These are phyloP conservation scores for Clarireedia hainanense DNA, from an alignment of 2,329 filamentous ascomycete species.

Conservation along the genomic window DNA sequence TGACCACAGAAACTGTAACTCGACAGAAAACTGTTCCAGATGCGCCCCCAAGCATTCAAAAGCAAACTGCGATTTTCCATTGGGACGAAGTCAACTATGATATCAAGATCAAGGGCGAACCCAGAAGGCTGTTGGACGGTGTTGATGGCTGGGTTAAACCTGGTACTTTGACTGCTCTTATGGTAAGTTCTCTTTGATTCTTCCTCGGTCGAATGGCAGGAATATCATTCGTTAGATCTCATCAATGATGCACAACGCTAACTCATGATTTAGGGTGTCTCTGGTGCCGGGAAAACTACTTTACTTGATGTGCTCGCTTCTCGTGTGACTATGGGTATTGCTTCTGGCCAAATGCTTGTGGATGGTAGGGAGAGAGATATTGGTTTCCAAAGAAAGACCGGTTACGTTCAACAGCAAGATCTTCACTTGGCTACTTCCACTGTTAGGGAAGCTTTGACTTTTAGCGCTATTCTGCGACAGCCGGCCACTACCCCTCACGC, in stretches of 20 bases:
- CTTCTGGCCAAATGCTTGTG: slow-evolving; percentile 72
- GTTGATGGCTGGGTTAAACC: slow-evolving; percentile 94
- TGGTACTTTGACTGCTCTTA: slow-evolving; percentile 79
- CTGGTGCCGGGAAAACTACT: slow-evolving; percentile 85
- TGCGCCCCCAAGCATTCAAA: slow-evolving; percentile 24
- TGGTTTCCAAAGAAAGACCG: slow-evolving; percentile 86
- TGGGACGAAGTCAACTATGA: slow-evolving; percentile 43
- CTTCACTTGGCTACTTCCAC: slow-evolving; percentile 78
- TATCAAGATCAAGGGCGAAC: slow-evolving; percentile 69
- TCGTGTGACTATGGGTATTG: slow-evolving; percentile 81
- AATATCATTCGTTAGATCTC: background rate
- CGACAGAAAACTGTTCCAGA: slow-evolving; percentile 47
- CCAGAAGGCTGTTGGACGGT: slow-evolving; percentile 69
- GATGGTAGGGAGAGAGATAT: slow-evolving; percentile 60
- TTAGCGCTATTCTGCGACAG: slow-evolving; percentile 79
- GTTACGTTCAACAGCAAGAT: slow-evolving; percentile 68
- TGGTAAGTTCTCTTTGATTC: slow-evolving; percentile 36
- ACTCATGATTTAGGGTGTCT: slow-evolving; percentile 35
- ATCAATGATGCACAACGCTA: background rate
- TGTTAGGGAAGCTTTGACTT: slow-evolving; percentile 79
- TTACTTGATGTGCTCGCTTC: slow-evolving; percentile 80
- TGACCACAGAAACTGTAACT: slow-evolving; percentile 32
- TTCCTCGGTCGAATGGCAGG: background rate
- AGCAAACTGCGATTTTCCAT: slow-evolving; percentile 47
- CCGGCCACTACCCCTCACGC: slow-evolving; percentile 61